Conservation (phyloP, 495 filamentous ascomycete species). For the Hamigera avellanea region DNA sequence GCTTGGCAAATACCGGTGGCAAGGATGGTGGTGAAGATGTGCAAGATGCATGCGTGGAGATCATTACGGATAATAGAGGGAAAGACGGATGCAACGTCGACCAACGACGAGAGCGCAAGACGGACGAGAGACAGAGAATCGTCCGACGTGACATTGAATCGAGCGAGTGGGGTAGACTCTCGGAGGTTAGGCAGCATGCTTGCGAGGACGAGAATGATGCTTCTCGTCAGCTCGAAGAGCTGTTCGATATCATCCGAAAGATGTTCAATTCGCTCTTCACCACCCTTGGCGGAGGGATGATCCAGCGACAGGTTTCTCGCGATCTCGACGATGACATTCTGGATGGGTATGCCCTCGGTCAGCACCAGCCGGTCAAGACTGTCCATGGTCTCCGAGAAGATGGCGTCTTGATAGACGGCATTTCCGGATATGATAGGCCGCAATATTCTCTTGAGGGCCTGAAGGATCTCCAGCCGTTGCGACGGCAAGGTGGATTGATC, state of each 20-base stretch:
- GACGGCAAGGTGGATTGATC: conserved; percentile 63
- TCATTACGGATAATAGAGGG: conserved; percentile 93
- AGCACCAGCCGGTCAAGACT: conserved; percentile 84
- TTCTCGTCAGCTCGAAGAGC: conserved; percentile 88
- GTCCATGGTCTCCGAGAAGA: conserved; percentile 97
- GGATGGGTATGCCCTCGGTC: conserved; percentile 82
- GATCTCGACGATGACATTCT: conserved; percentile 85
- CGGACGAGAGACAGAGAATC: conserved; percentile 76
- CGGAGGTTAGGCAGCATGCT: conserved; percentile 78
- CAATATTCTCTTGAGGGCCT: conserved; percentile 88
- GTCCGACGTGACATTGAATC: conserved; percentile 48
- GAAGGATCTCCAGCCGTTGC: conserved; percentile 80
- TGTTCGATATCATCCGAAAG: conserved; percentile 96
- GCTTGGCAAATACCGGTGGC: conserved; percentile 77
- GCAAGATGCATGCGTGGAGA: conserved; percentile 89
- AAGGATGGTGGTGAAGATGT: conserved; percentile 91
- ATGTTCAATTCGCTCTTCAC: conserved; percentile 55
- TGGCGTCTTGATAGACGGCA: conserved; percentile 88
- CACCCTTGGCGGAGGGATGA: conserved; percentile 75
- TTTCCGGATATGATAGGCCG: conserved; percentile 91
- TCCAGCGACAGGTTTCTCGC: conserved; percentile 78
- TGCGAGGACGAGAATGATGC: conserved; percentile 86
- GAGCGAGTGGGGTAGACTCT: conserved; percentile 58
- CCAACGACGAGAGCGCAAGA: conserved; percentile 71
- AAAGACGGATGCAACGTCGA: conserved; percentile 90